A percentile compares a stretch with the other conserved stretches of the same genome.
Conservation (phyloP, 257 asterid genomes). For the Gentiana macrophylla region DNA sequence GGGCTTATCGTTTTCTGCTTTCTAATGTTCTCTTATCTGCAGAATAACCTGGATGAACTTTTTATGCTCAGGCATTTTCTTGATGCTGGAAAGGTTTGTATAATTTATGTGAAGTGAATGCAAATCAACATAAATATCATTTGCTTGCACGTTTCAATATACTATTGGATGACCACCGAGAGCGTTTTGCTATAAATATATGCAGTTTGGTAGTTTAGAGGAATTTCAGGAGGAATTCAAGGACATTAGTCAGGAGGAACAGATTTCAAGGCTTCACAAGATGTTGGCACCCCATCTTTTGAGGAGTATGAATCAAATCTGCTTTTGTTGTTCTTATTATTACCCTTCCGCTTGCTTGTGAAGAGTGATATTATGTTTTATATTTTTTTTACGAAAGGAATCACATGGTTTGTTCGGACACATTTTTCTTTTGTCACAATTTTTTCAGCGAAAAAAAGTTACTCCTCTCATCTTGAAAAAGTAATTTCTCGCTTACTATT, state of each 20-base stretch:
- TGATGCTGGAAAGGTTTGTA: constrained; percentile 74
- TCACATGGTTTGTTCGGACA: too few species aligned
- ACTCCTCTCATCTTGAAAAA: too few species aligned
- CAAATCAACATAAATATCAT: neutral
- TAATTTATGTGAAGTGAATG: neutral
- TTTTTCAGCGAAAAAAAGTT: too few species aligned
- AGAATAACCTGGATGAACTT: constrained; percentile 97
- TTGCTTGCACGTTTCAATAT: neutral
- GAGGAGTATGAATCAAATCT: constrained; percentile 57
- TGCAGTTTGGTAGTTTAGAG: constrained; percentile 89
- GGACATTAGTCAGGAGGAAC: constrained; percentile 99
- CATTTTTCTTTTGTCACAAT: too few species aligned
- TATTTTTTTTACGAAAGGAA: too few species aligned
- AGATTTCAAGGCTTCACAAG: constrained; percentile 91
- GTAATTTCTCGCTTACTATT: too few species aligned
- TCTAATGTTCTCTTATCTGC: constrained; percentile 22
- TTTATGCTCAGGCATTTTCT: constrained; percentile 99
- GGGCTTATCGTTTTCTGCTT: neutral
- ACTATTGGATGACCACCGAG: neutral
- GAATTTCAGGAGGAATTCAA: constrained; percentile 95
- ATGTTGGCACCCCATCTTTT: constrained; percentile 98
- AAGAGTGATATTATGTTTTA: too few species aligned
- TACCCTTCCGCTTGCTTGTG: neutral
- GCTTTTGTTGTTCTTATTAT: constrained; percentile 8
- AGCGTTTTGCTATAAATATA: neutral